Evolutionary conservation across 2,329 filamentous ascomycete genomes (phyloP), one percentile per base, ranked within the genome.

Genomic region (Rhinocladiella similis): DNA sequence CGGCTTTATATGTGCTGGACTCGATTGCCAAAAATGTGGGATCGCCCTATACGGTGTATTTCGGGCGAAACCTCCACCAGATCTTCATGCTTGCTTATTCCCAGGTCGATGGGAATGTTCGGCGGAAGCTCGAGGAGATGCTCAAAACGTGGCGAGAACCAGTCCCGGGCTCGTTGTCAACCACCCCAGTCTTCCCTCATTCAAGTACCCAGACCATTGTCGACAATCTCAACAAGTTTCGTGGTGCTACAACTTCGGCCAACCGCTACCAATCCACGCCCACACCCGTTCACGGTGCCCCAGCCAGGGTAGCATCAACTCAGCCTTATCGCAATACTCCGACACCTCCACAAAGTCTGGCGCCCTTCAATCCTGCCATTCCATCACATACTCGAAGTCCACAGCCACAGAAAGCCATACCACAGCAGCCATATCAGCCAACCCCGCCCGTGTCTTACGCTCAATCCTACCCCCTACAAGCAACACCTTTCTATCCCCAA

Each of bases 1-100:
- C 94, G 16, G 91, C 94, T n/a, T 82, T 99, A 25, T 99, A 97
- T 75, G 90, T 99, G 63, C 87, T 99, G 69, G 94, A 99, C 75
- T 97, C 93, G 14, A 93, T 99, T 60, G 92, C 96, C 70, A 99
- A 99, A 75, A 97, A 99, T 78, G 91, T 99, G 60, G 94, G 94
- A 59, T 97, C 93, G 1, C 94, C 94, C 6, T 99, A 99, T 74
- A 97, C 93, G 0, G 81, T 97, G 12, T 97, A 96, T 72, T 89
- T 99, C 63, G 91, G 92, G 50, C 87, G 90, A 39, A 93, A 93
- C 68, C 83, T 99, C 38, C 97, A 93, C 74, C 84, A 87, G 66
- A 97, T 91, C 3, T 99, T 96, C 70, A 97, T 97, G 91, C 90
- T 95, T 67, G 90, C 94, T 36, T 99, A 97, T 71, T 89, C 89